phyloP scores from a whole-genome alignment of 352 stramenopile species.

The Phytophthora fragariae region DNA sequence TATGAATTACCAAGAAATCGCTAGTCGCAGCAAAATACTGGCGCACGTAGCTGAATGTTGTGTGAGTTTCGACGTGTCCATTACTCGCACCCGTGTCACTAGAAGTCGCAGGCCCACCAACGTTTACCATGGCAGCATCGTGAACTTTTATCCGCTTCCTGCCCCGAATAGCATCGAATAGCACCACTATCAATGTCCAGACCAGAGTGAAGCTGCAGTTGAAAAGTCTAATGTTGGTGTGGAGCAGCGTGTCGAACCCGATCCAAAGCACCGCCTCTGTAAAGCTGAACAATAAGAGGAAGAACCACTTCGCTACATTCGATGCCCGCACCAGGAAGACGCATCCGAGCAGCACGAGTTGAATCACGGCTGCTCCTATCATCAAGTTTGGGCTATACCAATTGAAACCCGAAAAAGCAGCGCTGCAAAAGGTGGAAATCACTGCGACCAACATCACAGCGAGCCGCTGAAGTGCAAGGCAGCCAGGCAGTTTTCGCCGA shows the following conservation, averaged over 20 bases:
- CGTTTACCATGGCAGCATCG: neutral
- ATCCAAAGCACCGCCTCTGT: neutral
- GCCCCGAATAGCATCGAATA: neutral
- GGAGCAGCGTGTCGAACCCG: neutral
- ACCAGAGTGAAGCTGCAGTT: neutral
- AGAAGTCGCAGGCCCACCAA: neutral
- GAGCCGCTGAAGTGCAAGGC: neutral
- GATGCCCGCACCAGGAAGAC: neutral
- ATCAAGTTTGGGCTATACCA: neutral
- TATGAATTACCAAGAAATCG: conserved; percentile 1
- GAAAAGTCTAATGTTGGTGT: neutral
- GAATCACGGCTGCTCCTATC: neutral
- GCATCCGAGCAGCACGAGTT: neutral
- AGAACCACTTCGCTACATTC: neutral
- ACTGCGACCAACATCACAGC: neutral
- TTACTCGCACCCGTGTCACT: neutral
- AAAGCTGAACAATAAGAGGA: neutral
- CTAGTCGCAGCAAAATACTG: neutral
- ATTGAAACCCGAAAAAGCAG: neutral
- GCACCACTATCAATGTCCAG: neutral
- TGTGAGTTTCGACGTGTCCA: neutral
- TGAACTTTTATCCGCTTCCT: neutral
- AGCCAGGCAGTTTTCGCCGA: neutral
- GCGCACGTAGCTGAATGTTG: neutral
- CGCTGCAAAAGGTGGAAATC: neutral